Conservation (phyloP, 192 early-diverging fungal species). For the Backusella circina region DNA sequence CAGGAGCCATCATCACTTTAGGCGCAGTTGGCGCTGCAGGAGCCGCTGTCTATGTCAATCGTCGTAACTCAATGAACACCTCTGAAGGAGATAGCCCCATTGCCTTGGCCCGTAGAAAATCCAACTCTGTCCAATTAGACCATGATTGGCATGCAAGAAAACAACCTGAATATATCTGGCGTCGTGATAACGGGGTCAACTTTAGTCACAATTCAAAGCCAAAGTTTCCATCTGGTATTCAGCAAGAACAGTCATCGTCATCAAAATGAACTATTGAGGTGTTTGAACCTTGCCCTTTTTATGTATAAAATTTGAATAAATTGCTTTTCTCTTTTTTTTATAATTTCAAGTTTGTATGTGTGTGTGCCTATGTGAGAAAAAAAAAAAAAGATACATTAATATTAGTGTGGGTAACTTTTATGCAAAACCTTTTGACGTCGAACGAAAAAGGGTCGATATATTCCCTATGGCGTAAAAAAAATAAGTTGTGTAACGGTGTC, state of each 20-base stretch:
- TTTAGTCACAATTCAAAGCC: conserved; percentile 32
- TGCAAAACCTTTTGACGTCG: not conserved
- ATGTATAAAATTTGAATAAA: conserved; percentile 2
- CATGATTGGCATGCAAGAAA: conserved; percentile 20
- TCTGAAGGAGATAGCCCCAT: conserved; percentile 3
- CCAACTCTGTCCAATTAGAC: conserved; percentile 11
- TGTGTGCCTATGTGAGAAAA: not conserved
- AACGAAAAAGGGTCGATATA: not conserved
- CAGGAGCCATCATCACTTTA: conserved; percentile 28
- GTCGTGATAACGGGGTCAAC: conserved; percentile 29
- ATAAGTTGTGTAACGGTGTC: not conserved
- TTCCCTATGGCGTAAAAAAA: not conserved
- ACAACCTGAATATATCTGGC: conserved; percentile 34
- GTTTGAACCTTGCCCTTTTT: not conserved
- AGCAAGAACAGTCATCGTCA: not conserved
- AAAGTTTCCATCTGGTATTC: conserved; percentile 19
- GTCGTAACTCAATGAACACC: conserved; percentile 16
- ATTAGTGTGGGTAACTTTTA: not conserved
- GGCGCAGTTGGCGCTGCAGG: conserved; percentile 34
- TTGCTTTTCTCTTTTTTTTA: not conserved
- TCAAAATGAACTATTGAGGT: not conserved
- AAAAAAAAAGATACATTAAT: no score
- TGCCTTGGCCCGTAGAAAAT: conserved; percentile 27
- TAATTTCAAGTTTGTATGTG: not conserved
- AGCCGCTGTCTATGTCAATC: conserved; percentile 22